These are phyloP conservation scores for Hepatocystis sp. DNA, from an alignment of 169 alveolate genomes.

Conservation along the genomic window DNA sequence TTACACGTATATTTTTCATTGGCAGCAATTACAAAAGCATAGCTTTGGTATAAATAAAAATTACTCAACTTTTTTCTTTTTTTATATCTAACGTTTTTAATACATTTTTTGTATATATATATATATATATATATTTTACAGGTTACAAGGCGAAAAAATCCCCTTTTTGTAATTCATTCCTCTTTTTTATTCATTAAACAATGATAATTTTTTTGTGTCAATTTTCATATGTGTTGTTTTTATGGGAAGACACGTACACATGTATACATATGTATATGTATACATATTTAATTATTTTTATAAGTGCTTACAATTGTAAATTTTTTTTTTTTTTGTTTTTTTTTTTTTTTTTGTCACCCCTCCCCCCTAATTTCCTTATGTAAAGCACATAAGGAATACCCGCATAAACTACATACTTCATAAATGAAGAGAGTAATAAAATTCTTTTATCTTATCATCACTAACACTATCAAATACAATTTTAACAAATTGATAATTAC, in stretches of 20 bases:
- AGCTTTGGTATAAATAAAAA: too few species aligned
- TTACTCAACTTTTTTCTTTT: too few species aligned
- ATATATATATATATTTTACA: too few species aligned
- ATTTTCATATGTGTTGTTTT: background rate
- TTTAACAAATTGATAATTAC: constrained; percentile 49
- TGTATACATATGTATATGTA: background rate
- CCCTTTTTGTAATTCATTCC: too few species aligned
- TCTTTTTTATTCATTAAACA: too few species aligned
- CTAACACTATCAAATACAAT: constrained; percentile 38
- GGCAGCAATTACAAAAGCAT: too few species aligned
- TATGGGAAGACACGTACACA: background rate
- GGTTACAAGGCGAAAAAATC: too few species aligned
- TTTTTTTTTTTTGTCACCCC: constrained; percentile 4
- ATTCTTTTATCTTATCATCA: constrained; percentile 41
- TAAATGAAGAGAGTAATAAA: constrained; percentile 16
- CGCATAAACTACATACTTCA: background rate
- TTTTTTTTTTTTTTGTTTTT: constrained; percentile 5
- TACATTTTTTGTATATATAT: too few species aligned
- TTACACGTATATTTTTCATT: too few species aligned
- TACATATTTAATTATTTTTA: background rate
- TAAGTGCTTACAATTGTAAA: constrained; percentile 3
- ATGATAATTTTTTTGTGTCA: too few species aligned
- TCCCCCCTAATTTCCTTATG: background rate
- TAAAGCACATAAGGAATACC: background rate
- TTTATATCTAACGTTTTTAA: too few species aligned